Evolutionary conservation across 345 rosid genomes (phyloP), one percentile per base, ranked within the genome.

Genomic region (Psidium guajava): DNA sequence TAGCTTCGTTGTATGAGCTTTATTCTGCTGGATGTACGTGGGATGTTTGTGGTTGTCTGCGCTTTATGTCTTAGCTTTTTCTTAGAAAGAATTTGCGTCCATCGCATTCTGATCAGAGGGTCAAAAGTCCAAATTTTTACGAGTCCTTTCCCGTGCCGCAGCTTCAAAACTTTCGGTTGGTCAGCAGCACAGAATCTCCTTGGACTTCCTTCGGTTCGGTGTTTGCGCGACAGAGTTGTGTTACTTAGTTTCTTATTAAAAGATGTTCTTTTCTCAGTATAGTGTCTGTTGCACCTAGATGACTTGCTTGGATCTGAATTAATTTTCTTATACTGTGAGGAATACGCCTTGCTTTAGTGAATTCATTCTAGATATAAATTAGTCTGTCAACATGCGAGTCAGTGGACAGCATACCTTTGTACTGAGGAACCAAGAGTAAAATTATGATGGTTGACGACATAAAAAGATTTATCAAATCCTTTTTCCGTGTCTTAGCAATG

Each of bases 331-430:
- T 36, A 9, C 8, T 18, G 13, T 8, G 77, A 32, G 24, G 77
- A 69, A 32, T 32, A 40, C 12, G 20, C 0, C 13, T 36, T 36
- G 77, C 77, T 1, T 69, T 2, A 0, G 77, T 32, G 77, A 44
- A 18, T 8, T 69, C 13, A 5, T 8, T 3, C 20, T 3, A 2
- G 47, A 0, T 0, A 32, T 69, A 9, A 69, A 32, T 36, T 36
- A 54, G 24, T 21, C 57, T 54, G 57, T 54, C 21, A 8, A 24
- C 57, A 54, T 54, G 57, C 57, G 24, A 20, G 57, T 54, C 57
- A 3, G 57, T 10, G 6, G 57, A 54, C 11, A 54, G 57, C 25
- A 8, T 54, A 21, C 57, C 57, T 21, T 54, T 20, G 57, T 54
- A 54, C 20, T 54, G 10, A 20, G 57, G 25, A 69, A 69, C 14